A percentile compares a stretch with the other conserved stretches of the same genome.
Conservation (phyloP, 192 early-diverging fungal species). For the Diversispora epigaea region DNA sequence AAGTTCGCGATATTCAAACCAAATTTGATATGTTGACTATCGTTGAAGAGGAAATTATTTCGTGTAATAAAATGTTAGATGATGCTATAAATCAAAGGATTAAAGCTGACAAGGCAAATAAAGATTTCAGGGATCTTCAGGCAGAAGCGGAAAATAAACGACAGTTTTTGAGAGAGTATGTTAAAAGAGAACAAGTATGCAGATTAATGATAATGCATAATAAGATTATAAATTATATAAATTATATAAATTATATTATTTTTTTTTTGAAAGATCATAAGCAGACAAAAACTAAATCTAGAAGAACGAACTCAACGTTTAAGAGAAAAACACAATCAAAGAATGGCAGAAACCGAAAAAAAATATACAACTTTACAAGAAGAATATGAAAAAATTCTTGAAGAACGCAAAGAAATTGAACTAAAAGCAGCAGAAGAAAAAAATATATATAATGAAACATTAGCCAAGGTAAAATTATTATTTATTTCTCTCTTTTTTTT, state of each 20-base stretch:
- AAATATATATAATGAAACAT: background rate
- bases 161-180: background rate
- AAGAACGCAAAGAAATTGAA: slow-evolving; percentile 17
- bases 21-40: background rate
- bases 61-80: slow-evolving; percentile 11
- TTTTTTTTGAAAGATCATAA: background rate
- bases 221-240: no score
- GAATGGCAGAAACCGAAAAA: slow-evolving; percentile 7
- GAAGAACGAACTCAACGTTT: slow-evolving; percentile 11
- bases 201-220: background rate
- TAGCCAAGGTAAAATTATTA: background rate
- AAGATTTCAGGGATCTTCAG: slow-evolving; percentile 9
- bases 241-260: background rate
- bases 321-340: slow-evolving; percentile 12
- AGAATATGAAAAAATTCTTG: slow-evolving; percentile 1
- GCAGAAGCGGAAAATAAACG: slow-evolving; percentile 1
- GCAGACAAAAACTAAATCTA: slow-evolving; percentile 6
- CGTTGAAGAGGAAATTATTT: slow-evolving; percentile 5
- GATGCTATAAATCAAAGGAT: slow-evolving; percentile 8
- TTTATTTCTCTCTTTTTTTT: background rate
- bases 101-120: background rate
- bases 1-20: background rate
- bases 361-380: background rate
- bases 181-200: slow-evolving; percentile 9
- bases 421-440: slow-evolving; percentile 9